These are phyloP conservation scores for Trichoderma sp. DNA, from an alignment of 2,329 filamentous ascomycete species.

Conservation along the genomic window DNA sequence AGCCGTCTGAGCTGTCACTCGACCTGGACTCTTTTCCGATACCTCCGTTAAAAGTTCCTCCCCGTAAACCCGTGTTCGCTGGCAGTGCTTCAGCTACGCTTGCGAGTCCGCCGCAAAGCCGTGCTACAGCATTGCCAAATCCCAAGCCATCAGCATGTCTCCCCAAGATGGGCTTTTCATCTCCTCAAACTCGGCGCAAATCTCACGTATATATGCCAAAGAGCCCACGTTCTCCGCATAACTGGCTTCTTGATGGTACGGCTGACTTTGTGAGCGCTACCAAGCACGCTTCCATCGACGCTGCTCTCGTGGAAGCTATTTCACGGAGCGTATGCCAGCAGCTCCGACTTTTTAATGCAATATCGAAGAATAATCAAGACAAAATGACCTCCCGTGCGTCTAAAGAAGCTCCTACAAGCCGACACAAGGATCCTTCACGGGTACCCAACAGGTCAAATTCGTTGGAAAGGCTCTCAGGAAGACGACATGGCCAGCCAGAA, in stretches of 20 bases:
- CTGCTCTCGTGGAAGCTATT: constrained; percentile 47
- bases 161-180: not conserved
- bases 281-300: constrained; percentile 40
- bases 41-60: constrained; percentile 11
- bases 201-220: not conserved
- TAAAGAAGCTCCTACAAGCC: constrained; percentile 1
- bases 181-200: not conserved
- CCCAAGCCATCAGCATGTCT: not conserved
- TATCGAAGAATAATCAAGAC: constrained; percentile 22
- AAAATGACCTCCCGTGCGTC: not conserved
- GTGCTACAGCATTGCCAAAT: not conserved
- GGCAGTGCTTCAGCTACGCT: not conserved
- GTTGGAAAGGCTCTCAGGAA: constrained; percentile 41
- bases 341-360: constrained; percentile 43
- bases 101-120: not conserved
- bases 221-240: constrained; percentile 6
- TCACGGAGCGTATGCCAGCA: constrained; percentile 50
- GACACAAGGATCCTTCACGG: constrained; percentile 24
- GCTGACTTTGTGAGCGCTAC: constrained; percentile 28
- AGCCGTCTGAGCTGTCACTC: constrained; percentile 16
- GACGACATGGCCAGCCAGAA: constrained; percentile 38
- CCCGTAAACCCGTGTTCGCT: not conserved
- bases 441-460: constrained; percentile 47
- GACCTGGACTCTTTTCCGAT: constrained; percentile 27
- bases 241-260: constrained; percentile 27